Conservation (phyloP, 164 flowering plant genomes). For the Liriodendron chinense region DNA sequence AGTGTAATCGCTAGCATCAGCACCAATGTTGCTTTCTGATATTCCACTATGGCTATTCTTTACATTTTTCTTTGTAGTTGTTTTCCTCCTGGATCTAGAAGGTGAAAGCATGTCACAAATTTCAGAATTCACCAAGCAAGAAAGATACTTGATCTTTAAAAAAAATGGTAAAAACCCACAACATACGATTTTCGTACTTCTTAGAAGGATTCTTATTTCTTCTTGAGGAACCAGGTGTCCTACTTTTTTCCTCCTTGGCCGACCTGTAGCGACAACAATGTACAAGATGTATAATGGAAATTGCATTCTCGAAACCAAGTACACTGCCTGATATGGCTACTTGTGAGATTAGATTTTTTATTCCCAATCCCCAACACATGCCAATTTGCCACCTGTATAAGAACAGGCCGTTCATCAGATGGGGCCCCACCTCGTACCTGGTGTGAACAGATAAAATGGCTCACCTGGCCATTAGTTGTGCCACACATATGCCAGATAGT, state of each 20-base stretch:
- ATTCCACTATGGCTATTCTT: conserved; percentile 23
- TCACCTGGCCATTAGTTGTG: neutral
- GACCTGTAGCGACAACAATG: conserved; percentile 35
- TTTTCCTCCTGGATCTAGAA: conserved; percentile 42
- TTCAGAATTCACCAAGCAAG: conserved; percentile 2
- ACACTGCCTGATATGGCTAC: neutral
- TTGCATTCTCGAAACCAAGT: conserved; percentile 1
- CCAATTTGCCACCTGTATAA: neutral
- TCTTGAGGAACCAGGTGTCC: conserved; percentile 21
- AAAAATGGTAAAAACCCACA: neutral
- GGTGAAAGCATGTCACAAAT: conserved; percentile 25
- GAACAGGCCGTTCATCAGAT: neutral
- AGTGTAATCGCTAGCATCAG: conserved; percentile 16
- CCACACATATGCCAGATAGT: neutral
- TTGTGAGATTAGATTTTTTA: neutral
- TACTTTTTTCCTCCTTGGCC: conserved; percentile 30
- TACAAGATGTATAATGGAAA: neutral
- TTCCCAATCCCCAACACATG: neutral
- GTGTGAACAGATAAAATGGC: neutral
- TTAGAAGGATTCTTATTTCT: conserved; percentile 30
- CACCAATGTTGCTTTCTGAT: conserved; percentile 17
- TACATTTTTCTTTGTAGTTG: conserved; percentile 47
- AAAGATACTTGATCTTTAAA: neutral
- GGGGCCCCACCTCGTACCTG: neutral
- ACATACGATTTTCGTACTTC: conserved; percentile 41